Percentiles rank a stretch among this genome's conserved stretches.
Conservation (phyloP, 805 yeast genomes). For the Diddensiella transvaalensis region DNA sequence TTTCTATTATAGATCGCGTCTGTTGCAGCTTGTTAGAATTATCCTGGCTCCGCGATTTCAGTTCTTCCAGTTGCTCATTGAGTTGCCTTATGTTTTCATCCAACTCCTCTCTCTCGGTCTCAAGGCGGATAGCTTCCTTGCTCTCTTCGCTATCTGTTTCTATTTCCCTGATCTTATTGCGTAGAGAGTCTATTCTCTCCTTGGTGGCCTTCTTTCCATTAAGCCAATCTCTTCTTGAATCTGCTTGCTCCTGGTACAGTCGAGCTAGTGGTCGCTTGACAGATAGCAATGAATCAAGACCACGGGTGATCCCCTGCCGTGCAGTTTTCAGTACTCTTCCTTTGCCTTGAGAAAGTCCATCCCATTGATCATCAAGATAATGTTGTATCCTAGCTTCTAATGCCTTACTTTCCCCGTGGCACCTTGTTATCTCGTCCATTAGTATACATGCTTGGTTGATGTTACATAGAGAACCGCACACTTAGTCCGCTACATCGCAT, state of each 20-base stretch:
- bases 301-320: slow-evolving; percentile 17
- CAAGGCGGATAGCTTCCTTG: slow-evolving; percentile 11
- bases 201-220: slow-evolving; percentile 5
- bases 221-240: slow-evolving; percentile 9
- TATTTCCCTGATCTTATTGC: slow-evolving; percentile 1
- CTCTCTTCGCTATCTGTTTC: slow-evolving; percentile 5
- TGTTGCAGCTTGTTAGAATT: slow-evolving; percentile 2
- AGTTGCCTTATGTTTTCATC: slow-evolving; percentile 21
- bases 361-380: slow-evolving; percentile 22
- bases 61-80: slow-evolving; percentile 12
- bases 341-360: slow-evolving; percentile 15
- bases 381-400: slow-evolving; percentile 11
- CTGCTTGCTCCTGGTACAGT: slow-evolving; percentile 9
- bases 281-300: slow-evolving; percentile 15
- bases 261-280: slow-evolving; percentile 15
- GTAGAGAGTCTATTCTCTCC: slow-evolving; percentile 6
- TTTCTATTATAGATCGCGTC: slow-evolving; percentile 13
- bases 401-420: background rate
- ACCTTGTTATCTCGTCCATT: background rate
- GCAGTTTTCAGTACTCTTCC: slow-evolving; percentile 15
- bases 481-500: too few relatives aligned
- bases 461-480: too few relatives aligned
- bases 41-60: slow-evolving; percentile 13
- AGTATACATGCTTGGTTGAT: too few relatives aligned
- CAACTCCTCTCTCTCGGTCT: slow-evolving; percentile 12